Evolutionary conservation across 1,284 basidiomycete species (phyloP).

Genomic region (Irpex lacteus): DNA sequence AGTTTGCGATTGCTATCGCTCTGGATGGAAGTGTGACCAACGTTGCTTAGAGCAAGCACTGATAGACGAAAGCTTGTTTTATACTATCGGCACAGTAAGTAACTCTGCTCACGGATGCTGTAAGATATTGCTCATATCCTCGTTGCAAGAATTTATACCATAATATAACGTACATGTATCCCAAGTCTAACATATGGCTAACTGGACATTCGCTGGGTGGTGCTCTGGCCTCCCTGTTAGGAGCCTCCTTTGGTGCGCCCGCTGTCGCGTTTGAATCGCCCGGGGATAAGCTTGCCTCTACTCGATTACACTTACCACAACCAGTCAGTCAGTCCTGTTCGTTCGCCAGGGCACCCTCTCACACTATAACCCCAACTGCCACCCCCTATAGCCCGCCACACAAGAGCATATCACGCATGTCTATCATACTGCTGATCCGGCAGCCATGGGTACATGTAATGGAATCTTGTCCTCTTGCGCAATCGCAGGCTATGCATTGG

Average conservation of each 20-base stretch:
- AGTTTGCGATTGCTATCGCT: conserved; percentile 89
- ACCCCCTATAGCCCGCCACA: conserved; percentile 52
- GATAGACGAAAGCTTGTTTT: conserved; percentile 85
- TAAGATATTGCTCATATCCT: background rate
- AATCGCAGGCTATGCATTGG: conserved; percentile 74
- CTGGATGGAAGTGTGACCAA: conserved; percentile 80
- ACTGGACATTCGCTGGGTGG: conserved; percentile 86
- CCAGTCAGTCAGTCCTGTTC: conserved; percentile 45
- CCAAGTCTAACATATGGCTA: conserved; percentile 90
- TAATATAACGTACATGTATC: conserved; percentile 93
- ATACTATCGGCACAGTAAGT: conserved; percentile 77
- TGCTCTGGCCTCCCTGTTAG: conserved; percentile 80
- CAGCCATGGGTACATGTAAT: conserved; percentile 80
- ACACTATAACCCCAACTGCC: too few relatives aligned
- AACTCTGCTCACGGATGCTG: background rate
- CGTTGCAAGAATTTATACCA: conserved; percentile 79
- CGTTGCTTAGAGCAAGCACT: conserved; percentile 81
- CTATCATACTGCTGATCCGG: conserved; percentile 86
- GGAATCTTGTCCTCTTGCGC: conserved; percentile 72
- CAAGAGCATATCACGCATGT: conserved; percentile 74
- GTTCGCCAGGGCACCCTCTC: background rate
- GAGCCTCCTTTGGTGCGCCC: conserved; percentile 88
- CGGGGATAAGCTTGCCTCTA: conserved; percentile 84
- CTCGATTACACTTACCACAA: conserved; percentile 86
- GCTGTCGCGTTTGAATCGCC: conserved; percentile 91